phyloP scores from a whole-genome alignment of 352 stramenopile species.

The Phytophthora citricola region DNA sequence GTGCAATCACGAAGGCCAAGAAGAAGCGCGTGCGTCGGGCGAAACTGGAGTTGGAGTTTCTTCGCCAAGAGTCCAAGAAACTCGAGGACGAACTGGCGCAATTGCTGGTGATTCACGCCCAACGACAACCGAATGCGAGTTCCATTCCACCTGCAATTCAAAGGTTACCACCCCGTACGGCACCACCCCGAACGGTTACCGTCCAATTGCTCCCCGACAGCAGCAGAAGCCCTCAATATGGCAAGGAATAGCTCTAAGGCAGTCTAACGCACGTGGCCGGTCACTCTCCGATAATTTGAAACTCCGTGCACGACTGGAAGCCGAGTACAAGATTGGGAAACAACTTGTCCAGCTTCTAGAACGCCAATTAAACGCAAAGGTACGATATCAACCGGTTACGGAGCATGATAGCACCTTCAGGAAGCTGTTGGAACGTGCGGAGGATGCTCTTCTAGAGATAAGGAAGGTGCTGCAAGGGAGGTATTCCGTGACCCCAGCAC shows the following conservation, averaged over 20 bases:
- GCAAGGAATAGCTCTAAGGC: constrained; percentile 20
- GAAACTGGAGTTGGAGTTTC: too few species aligned
- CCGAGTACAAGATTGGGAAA: constrained; percentile 7
- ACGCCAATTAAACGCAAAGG: constrained; percentile 13
- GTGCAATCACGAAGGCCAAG: too few species aligned
- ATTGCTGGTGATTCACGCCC: too few species aligned
- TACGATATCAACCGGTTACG: background rate
- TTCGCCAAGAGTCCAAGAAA: too few species aligned
- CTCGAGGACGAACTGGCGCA: too few species aligned
- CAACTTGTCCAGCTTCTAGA: constrained; percentile 14
- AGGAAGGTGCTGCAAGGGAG: background rate
- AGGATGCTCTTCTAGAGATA: constrained; percentile 16
- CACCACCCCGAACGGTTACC: background rate
- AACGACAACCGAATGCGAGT: too few species aligned
- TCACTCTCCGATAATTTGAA: constrained; percentile 26
- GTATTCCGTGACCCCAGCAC: constrained; percentile 6
- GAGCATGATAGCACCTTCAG: constrained; percentile 5
- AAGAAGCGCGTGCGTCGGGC: too few species aligned
- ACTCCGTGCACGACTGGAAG: constrained; percentile 20
- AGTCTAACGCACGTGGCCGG: constrained; percentile 17
- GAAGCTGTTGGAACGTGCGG: constrained; percentile 5
- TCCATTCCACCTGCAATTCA: too few species aligned
- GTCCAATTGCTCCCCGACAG: constrained; percentile 10
- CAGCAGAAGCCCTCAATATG: constrained; percentile 3
- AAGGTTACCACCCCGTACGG: too few species aligned